Percentiles rank a stretch among this genome's conserved stretches.
These are phyloP conservation scores for Macrocybe gigantea DNA, from an alignment of 768 basidiomycete species.

Conservation along the genomic window DNA sequence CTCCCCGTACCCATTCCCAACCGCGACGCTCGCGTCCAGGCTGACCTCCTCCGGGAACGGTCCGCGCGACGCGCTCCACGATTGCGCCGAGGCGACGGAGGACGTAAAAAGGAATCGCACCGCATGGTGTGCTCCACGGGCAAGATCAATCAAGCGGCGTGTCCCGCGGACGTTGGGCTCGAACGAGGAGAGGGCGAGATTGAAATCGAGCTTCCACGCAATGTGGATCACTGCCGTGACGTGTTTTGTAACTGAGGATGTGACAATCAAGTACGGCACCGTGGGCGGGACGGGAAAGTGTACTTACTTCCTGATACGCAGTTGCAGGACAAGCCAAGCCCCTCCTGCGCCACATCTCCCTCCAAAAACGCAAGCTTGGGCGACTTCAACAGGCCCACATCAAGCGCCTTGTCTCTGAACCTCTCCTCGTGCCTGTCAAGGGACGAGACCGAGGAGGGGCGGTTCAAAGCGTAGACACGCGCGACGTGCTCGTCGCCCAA, in stretches of 20 bases:
- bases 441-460: conserved; percentile 8
- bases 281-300: neutral
- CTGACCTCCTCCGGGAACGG: conserved; percentile 29
- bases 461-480: conserved; percentile 13
- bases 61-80: conserved; percentile 20
- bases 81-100: conserved; percentile 27
- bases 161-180: conserved; percentile 42
- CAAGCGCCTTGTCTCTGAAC: conserved; percentile 22
- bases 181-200: conserved; percentile 43
- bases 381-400: conserved; percentile 17
- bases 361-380: conserved; percentile 29
- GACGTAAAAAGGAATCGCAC: conserved; percentile 34
- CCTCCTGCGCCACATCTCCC: conserved; percentile 20
- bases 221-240: conserved; percentile 34
- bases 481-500: conserved; percentile 8
- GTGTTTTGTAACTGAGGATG: conserved; percentile 22
- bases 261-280: conserved; percentile 7
- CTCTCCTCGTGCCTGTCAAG: conserved; percentile 12
- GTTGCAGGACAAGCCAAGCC: conserved; percentile 22
- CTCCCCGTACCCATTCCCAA: conserved; percentile 40
- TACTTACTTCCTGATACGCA: conserved; percentile 15
- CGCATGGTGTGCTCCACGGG: conserved; percentile 17
- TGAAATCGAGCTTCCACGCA: conserved; percentile 41
- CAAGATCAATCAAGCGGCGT: conserved; percentile 39
- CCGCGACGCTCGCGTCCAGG: conserved; percentile 23